Percentiles rank a stretch among this genome's conserved stretches.
These are phyloP conservation scores for Lavandula angustifolia DNA, from an alignment of 257 asterid species.

Conservation along the genomic window DNA sequence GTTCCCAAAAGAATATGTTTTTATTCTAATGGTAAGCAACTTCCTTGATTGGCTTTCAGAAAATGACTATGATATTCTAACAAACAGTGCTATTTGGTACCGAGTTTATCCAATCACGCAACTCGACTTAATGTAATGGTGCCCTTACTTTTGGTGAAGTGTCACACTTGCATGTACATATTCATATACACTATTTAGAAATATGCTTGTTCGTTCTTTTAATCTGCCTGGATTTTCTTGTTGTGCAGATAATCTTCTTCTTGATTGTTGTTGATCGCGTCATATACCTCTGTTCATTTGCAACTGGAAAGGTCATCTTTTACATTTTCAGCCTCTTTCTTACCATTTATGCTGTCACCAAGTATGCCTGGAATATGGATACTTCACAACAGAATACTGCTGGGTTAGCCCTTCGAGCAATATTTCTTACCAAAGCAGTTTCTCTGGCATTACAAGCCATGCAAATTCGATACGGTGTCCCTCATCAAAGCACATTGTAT, in stretches of 20 bases:
- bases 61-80: constrained; percentile 10
- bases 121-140: constrained; percentile 6
- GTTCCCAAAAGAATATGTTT: constrained; percentile 91
- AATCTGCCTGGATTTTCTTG: constrained; percentile 34
- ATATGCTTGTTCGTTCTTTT: constrained; percentile 19
- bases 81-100: neutral
- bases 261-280: constrained; percentile 94
- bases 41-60: constrained; percentile 17
- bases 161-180: neutral
- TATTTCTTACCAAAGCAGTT: constrained; percentile 83
- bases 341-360: constrained; percentile 73
- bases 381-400: constrained; percentile 75
- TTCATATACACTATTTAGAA: constrained; percentile 5
- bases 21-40: constrained; percentile 78
- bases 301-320: constrained; percentile 84
- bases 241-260: constrained; percentile 87
- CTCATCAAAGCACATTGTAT: constrained; percentile 91
- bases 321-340: constrained; percentile 84
- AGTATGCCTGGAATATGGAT: constrained; percentile 87
- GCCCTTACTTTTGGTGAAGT: constrained; percentile 3
- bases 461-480: constrained; percentile 90
- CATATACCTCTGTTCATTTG: constrained; percentile 92
- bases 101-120: neutral
- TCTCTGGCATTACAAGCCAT: constrained; percentile 92
- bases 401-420: constrained; percentile 88